These are phyloP conservation scores for Meredithiella fracta DNA, from an alignment of 2,329 filamentous ascomycete species.

Conservation along the genomic window DNA sequence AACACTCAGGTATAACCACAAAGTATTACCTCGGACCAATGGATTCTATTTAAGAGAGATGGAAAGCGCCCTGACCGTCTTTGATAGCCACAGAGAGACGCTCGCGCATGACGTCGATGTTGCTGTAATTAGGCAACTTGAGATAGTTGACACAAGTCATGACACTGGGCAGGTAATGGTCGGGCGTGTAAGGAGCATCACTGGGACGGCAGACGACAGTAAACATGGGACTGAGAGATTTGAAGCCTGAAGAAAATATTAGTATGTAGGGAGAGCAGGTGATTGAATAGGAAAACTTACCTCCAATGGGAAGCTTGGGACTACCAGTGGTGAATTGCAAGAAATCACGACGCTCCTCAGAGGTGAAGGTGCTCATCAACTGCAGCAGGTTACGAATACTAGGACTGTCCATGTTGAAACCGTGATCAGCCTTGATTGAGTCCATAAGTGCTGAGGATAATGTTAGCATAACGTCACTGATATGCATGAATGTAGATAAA, in stretches of 20 bases:
- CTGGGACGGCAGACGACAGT: slow-evolving; percentile 98
- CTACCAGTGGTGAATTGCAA: slow-evolving; percentile 96
- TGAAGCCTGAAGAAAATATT: slow-evolving; percentile 54
- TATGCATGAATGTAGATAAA: slow-evolving; percentile 17
- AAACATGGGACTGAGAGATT: slow-evolving; percentile 92
- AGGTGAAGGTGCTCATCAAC: slow-evolving; percentile 74
- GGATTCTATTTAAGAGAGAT: slow-evolving; percentile 51
- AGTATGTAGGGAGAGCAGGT: neutral
- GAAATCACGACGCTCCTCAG: slow-evolving; percentile 71
- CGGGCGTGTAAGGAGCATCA: slow-evolving; percentile 79
- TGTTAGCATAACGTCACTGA: slow-evolving; percentile 16
- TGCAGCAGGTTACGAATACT: slow-evolving; percentile 87
- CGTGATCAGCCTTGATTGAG: slow-evolving; percentile 95
- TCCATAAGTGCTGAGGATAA: slow-evolving; percentile 63
- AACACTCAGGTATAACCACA: too few species aligned
- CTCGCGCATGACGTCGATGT: slow-evolving; percentile 56
- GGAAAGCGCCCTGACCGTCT: slow-evolving; percentile 95
- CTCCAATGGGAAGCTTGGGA: slow-evolving; percentile 93
- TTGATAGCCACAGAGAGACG: slow-evolving; percentile 73
- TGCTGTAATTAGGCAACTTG: slow-evolving; percentile 89
- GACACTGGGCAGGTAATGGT: slow-evolving; percentile 97
- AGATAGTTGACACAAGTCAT: slow-evolving; percentile 99
- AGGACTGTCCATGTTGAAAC: slow-evolving; percentile 95
- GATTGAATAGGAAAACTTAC: slow-evolving; percentile 36
- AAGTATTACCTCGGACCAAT: too few species aligned